These are phyloP conservation scores for Xylaria sp. DNA, from an alignment of 2,329 filamentous ascomycete species.

Conservation along the genomic window DNA sequence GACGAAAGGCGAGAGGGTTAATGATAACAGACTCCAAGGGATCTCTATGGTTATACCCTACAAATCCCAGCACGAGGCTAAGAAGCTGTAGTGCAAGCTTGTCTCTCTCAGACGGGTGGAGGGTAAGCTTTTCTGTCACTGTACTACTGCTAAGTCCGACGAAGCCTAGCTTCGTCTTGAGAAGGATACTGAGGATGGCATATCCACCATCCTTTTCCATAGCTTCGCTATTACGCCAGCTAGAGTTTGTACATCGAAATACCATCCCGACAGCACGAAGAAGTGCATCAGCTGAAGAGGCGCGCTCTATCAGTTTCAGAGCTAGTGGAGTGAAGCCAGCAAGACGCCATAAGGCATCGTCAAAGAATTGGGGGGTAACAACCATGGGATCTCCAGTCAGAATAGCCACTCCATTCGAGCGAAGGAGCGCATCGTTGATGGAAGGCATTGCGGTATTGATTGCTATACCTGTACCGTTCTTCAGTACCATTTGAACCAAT, in stretches of 20 bases:
- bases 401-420: slow-evolving; percentile 81
- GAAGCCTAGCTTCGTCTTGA: slow-evolving; percentile 83
- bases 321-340: slow-evolving; percentile 90
- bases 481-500: slow-evolving; percentile 74
- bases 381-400: slow-evolving; percentile 86
- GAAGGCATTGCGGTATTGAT: slow-evolving; percentile 89
- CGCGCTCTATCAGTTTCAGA: slow-evolving; percentile 83
- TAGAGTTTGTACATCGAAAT: slow-evolving; percentile 86
- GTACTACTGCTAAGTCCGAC: slow-evolving; percentile 50
- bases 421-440: slow-evolving; percentile 87
- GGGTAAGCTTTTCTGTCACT: slow-evolving; percentile 54
- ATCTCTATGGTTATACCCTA: slow-evolving; percentile 84
- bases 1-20: slow-evolving; percentile 92
- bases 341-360: slow-evolving; percentile 91
- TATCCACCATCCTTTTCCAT: slow-evolving; percentile 98
- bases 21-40: slow-evolving; percentile 92
- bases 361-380: slow-evolving; percentile 81
- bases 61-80: slow-evolving; percentile 81
- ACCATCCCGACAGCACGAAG: slow-evolving; percentile 83
- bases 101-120: slow-evolving; percentile 65
- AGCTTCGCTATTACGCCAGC: slow-evolving; percentile 97
- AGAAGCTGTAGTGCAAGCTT: slow-evolving; percentile 72
- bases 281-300: slow-evolving; percentile 75
- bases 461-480: slow-evolving; percentile 80
- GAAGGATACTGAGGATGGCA: slow-evolving; percentile 82